phyloP scores from a whole-genome alignment of 1,284 basidiomycete species.

The Somion occarium region DNA sequence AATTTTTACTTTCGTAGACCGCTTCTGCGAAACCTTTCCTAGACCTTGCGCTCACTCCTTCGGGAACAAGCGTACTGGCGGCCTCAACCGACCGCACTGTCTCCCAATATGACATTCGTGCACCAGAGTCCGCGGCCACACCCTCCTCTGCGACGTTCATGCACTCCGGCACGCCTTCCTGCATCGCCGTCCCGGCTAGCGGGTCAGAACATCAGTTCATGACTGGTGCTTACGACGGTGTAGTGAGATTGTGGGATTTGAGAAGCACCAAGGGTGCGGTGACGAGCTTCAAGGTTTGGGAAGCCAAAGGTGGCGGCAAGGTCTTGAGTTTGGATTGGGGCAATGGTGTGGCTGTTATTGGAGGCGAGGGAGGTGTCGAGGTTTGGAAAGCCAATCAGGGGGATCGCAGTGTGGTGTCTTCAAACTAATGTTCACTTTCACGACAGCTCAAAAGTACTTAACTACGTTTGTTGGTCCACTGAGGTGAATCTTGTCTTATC shows the following conservation, averaged over 20 bases:
- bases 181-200: constrained; percentile 45
- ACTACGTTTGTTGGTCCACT: no score
- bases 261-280: constrained; percentile 62
- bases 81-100: constrained; percentile 69
- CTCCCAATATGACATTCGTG: constrained; percentile 62
- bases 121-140: constrained; percentile 31
- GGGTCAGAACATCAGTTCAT: constrained; percentile 58
- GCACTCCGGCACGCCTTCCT: constrained; percentile 74
- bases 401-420: constrained; percentile 1
- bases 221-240: constrained; percentile 81
- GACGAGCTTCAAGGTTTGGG: constrained; percentile 64
- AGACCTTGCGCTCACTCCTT: constrained; percentile 42
- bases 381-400: constrained; percentile 63
- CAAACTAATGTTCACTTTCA: no score
- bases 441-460: no score
- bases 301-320: constrained; percentile 42
- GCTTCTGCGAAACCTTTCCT: constrained; percentile 70
- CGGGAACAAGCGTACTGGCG: constrained; percentile 44
- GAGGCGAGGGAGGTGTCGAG: constrained; percentile 81
- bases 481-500: no score
- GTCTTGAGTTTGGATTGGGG: constrained; percentile 77
- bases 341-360: constrained; percentile 66
- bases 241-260: constrained; percentile 84
- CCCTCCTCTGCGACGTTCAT: constrained; percentile 49
- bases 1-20: constrained; percentile 34